phyloP scores from a whole-genome alignment of 1,139 yeast genomes.

The Insectozyma bohioensis region DNA sequence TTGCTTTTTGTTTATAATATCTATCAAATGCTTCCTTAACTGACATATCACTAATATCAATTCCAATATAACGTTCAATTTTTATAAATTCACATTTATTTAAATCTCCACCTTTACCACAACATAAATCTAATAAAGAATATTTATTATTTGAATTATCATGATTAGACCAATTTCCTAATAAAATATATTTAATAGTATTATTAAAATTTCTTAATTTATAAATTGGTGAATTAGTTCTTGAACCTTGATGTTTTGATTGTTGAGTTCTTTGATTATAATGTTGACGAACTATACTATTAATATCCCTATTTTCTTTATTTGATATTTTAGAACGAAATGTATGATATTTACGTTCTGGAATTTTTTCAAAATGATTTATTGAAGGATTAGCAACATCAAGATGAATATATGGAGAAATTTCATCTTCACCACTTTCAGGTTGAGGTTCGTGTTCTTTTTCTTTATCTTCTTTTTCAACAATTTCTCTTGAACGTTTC shows the following conservation, averaged over 20 bases:
- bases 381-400: slow-evolving; percentile 32
- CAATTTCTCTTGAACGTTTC: slow-evolving; percentile 7
- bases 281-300: slow-evolving; percentile 73
- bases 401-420: slow-evolving; percentile 33
- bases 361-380: slow-evolving; percentile 8
- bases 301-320: slow-evolving; percentile 37
- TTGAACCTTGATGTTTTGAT: slow-evolving; percentile 56
- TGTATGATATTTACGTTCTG: slow-evolving; percentile 27
- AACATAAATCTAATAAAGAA: slow-evolving; percentile 74
- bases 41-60: slow-evolving; percentile 89
- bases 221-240: slow-evolving; percentile 81
- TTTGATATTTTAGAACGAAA: slow-evolving; percentile 43
- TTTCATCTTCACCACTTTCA: slow-evolving; percentile 13
- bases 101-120: slow-evolving; percentile 98
- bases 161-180: slow-evolving; percentile 59
- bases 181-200: slow-evolving; percentile 83
- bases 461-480: slow-evolving; percentile 1
- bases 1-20: slow-evolving; percentile 48
- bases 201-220: slow-evolving; percentile 87
- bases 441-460: slow-evolving; percentile 7
- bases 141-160: slow-evolving; percentile 45
- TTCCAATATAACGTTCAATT: slow-evolving; percentile 78
- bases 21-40: slow-evolving; percentile 81
- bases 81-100: slow-evolving; percentile 81
- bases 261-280: slow-evolving; percentile 82